These are phyloP conservation scores for Microstroma glucosiphilum DNA, from an alignment of 1,284 basidiomycete genomes.

Conservation along the genomic window DNA sequence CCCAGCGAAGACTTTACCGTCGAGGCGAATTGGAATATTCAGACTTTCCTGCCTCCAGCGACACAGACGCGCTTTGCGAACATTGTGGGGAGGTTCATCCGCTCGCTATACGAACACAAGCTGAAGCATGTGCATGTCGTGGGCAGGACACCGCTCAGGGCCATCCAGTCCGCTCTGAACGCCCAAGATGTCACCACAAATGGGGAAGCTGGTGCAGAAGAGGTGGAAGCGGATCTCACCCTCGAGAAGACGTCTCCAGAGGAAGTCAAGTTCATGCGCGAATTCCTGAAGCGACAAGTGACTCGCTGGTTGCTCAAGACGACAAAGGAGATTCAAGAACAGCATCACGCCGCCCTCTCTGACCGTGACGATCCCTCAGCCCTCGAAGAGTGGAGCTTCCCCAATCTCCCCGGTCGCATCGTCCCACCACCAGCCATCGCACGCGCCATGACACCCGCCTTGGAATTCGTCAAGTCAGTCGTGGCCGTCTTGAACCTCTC, in stretches of 20 bases:
- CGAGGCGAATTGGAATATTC: slow-evolving; percentile 93
- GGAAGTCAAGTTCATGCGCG: slow-evolving; percentile 64
- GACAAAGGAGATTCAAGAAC: slow-evolving; percentile 59
- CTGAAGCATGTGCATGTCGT: slow-evolving; percentile 58
- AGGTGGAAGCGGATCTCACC: slow-evolving; percentile 57
- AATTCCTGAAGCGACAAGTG: slow-evolving; percentile 72
- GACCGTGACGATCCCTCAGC: slow-evolving; percentile 58
- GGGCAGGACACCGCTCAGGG: slow-evolving; percentile 13
- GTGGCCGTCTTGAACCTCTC: slow-evolving; percentile 69
- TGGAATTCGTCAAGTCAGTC: slow-evolving; percentile 84
- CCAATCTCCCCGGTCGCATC: slow-evolving; percentile 77
- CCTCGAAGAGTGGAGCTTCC: slow-evolving; percentile 59
- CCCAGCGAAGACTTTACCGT: slow-evolving; percentile 22
- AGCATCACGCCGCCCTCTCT: slow-evolving; percentile 56
- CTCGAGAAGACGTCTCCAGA: slow-evolving; percentile 56
- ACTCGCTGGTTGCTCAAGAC: slow-evolving; percentile 73
- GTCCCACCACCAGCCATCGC: slow-evolving; percentile 56
- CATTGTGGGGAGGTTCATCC: slow-evolving; percentile 74
- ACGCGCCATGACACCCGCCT: slow-evolving; percentile 49
- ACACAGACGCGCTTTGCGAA: slow-evolving; percentile 73
- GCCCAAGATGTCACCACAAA: background rate
- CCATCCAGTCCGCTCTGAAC: background rate
- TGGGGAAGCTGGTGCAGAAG: slow-evolving; percentile 10
- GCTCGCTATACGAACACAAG: slow-evolving; percentile 72
- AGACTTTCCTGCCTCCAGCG: slow-evolving; percentile 77